Evolutionary conservation across 2,329 filamentous ascomycete species (phyloP).

Genomic region (Aureobasidium sp.): DNA sequence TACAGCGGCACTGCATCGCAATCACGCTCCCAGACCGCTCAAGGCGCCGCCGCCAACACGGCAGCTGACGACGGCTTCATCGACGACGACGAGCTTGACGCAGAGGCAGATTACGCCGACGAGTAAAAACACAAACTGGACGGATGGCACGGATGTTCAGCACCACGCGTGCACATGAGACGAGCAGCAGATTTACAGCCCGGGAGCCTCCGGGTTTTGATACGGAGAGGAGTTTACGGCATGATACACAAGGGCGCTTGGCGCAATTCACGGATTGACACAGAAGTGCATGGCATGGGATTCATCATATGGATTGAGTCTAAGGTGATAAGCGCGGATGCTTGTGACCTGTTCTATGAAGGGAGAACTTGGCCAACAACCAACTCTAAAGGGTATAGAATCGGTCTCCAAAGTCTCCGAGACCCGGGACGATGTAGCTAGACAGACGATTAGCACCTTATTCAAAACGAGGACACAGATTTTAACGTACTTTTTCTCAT

Average conservation of each 20-base stretch:
- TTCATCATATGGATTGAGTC: constrained; percentile 5
- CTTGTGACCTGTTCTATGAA: background rate
- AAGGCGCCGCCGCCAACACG: constrained; percentile 23
- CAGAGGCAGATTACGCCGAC: constrained; percentile 29
- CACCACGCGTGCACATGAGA: background rate
- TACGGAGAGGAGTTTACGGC: constrained; percentile 14
- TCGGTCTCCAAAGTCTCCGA: constrained; percentile 92
- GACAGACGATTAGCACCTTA: constrained; percentile 28
- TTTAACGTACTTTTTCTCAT: constrained; percentile 86
- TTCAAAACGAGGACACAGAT: background rate
- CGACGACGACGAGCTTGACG: constrained; percentile 31
- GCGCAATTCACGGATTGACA: background rate
- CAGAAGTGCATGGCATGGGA: background rate
- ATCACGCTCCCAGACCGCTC: constrained; percentile 14
- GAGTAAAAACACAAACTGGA: constrained; percentile 19
- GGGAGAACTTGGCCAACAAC: background rate
- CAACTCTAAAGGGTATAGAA: constrained; percentile 77
- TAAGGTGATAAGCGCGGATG: background rate
- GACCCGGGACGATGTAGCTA: constrained; percentile 90
- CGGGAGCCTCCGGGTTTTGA: constrained; percentile 3
- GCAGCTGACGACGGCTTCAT: constrained; percentile 30
- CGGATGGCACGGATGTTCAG: background rate
- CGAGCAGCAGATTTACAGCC: background rate
- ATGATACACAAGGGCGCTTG: constrained; percentile 11
- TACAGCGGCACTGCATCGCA: constrained; percentile 16